A percentile compares a stretch with the other conserved stretches of the same genome.
phyloP scores from a whole-genome alignment of 2,329 filamentous ascomycete species.

The Lachnellula willkommii region DNA sequence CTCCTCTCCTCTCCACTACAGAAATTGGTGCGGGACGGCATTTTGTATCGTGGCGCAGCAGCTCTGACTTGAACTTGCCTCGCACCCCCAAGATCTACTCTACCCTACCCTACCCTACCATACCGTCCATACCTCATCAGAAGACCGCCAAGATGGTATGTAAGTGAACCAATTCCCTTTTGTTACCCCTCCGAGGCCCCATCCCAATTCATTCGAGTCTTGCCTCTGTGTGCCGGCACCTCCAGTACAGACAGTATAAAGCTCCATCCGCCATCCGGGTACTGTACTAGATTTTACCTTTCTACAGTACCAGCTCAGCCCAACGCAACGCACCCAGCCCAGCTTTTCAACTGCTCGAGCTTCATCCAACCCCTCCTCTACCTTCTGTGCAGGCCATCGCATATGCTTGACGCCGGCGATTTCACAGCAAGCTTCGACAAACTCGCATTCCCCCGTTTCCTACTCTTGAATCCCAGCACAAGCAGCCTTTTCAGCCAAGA shows the following conservation, averaged over 20 bases:
- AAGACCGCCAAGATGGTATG: conserved; percentile 24
- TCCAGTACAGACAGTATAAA: too few species aligned
- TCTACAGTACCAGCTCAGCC: neutral
- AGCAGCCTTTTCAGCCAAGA: conserved; percentile 1
- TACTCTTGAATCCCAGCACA: conserved; percentile 7
- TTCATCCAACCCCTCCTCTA: neutral
- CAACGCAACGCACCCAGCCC: neutral
- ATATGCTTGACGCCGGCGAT: conserved; percentile 10
- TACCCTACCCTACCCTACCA: neutral
- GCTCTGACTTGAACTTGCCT: neutral
- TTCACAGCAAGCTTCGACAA: conserved; percentile 3
- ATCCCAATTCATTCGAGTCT: too few species aligned
- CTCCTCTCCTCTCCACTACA: neutral
- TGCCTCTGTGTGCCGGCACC: too few species aligned
- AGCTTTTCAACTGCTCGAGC: neutral
- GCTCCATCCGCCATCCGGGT: too few species aligned
- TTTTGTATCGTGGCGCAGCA: conserved; percentile 7
- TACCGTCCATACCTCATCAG: neutral
- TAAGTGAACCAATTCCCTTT: conserved; percentile 15
- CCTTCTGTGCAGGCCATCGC: conserved; percentile 5
- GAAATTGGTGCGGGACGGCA: neutral
- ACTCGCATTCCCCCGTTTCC: neutral
- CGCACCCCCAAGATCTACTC: neutral
- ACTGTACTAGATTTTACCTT: neutral
- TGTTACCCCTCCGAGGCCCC: conserved; percentile 1